Evolutionary conservation across 2,329 filamentous ascomycete species (phyloP).

Genomic region (Apiospora malaysiana): DNA sequence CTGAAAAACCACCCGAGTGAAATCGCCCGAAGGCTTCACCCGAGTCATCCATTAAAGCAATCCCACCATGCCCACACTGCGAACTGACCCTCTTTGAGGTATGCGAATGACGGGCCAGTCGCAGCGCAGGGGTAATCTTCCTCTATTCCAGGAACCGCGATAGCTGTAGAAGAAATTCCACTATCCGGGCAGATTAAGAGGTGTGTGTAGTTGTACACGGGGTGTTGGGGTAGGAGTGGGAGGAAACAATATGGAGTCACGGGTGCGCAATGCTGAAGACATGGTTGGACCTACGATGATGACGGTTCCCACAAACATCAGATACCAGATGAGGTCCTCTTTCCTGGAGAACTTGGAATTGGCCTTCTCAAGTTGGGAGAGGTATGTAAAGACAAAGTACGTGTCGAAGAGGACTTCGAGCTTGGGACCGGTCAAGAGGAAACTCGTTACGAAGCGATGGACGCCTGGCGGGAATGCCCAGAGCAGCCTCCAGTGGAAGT

Average conservation of each 20-base stretch:
- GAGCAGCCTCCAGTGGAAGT: slow-evolving; percentile 60
- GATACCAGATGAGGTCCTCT: slow-evolving; percentile 82
- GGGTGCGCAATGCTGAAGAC: slow-evolving; percentile 28
- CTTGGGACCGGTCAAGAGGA: slow-evolving; percentile 47
- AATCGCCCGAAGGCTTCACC: slow-evolving; percentile 60
- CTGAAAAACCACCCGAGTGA: slow-evolving; percentile 64
- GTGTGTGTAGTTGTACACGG: slow-evolving; percentile 26
- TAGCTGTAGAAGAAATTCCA: slow-evolving; percentile 66
- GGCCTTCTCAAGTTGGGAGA: slow-evolving; percentile 73
- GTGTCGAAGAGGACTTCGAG: slow-evolving; percentile 71
- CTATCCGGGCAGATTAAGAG: slow-evolving; percentile 82
- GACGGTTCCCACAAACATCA: slow-evolving; percentile 72
- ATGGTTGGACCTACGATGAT: slow-evolving; percentile 74
- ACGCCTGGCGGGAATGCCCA: slow-evolving; percentile 59
- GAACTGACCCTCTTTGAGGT: slow-evolving; percentile 58
- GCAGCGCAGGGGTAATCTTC: slow-evolving; percentile 76
- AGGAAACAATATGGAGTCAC: slow-evolving; percentile 28
- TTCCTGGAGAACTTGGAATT: slow-evolving; percentile 75
- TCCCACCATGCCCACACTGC: slow-evolving; percentile 79
- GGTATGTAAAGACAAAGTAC: slow-evolving; percentile 81
- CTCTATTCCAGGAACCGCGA: slow-evolving; percentile 85
- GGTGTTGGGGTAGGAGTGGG: slow-evolving; percentile 23
- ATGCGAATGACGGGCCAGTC: slow-evolving; percentile 71
- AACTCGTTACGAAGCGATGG: slow-evolving; percentile 51
- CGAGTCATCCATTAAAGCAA: slow-evolving; percentile 72